Evolutionary conservation across 148 eudicot species (phyloP).

Genomic region (Simmondsia chinensis): DNA sequence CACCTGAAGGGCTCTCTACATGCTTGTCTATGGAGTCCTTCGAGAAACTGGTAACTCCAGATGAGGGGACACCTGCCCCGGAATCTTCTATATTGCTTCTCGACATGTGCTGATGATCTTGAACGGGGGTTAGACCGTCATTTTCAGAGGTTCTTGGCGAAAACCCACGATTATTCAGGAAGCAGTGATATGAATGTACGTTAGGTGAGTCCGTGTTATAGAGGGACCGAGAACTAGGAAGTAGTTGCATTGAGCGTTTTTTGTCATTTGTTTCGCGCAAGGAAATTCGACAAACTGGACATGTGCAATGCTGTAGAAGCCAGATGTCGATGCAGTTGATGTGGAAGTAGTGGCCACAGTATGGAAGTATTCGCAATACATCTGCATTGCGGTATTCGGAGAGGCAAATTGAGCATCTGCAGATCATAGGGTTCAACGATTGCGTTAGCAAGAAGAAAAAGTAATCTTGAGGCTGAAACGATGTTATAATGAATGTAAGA

Average conservation of each 20-base stretch:
- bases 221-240: slow-evolving; percentile 57
- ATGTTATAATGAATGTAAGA: too few species aligned
- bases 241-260: slow-evolving; percentile 60
- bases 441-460: neutral
- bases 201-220: slow-evolving; percentile 15
- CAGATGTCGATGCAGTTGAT: slow-evolving; percentile 71
- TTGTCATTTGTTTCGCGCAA: slow-evolving; percentile 58
- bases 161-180: slow-evolving; percentile 13
- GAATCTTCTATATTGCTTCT: slow-evolving; percentile 13
- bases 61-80: slow-evolving; percentile 13
- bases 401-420: slow-evolving; percentile 80
- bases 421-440: neutral
- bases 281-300: slow-evolving; percentile 84
- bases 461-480: too few species aligned
- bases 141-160: slow-evolving; percentile 22
- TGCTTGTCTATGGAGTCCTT: slow-evolving; percentile 27
- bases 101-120: slow-evolving; percentile 20
- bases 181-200: slow-evolving; percentile 25
- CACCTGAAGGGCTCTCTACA: slow-evolving; percentile 45
- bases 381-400: slow-evolving; percentile 68
- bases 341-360: slow-evolving; percentile 78
- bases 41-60: slow-evolving; percentile 13
- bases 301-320: slow-evolving; percentile 82
- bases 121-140: slow-evolving; percentile 17
- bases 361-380: slow-evolving; percentile 59